A percentile compares a stretch with the other conserved stretches of the same genome.
Evolutionary conservation across 495 filamentous ascomycete species (phyloP).

Genomic region (Margaritispora aquatica): DNA sequence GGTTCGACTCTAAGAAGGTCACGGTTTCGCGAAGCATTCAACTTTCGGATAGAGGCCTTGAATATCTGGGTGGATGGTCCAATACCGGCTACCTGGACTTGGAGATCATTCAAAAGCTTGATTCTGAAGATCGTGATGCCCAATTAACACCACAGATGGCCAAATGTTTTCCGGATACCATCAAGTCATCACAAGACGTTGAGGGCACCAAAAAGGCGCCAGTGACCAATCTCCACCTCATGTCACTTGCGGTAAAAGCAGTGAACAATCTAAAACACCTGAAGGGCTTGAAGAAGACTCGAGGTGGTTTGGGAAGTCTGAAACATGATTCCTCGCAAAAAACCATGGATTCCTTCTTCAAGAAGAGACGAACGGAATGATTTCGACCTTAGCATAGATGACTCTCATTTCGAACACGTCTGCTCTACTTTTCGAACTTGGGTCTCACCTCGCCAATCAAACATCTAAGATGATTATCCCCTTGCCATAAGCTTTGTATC

Average conservation of each 20-base stretch:
- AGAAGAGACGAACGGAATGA: slow-evolving; percentile 36
- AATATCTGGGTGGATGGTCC: slow-evolving; percentile 50
- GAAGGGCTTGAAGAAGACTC: slow-evolving; percentile 62
- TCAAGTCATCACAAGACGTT: background rate
- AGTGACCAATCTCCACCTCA: background rate
- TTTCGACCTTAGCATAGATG: too few relatives aligned
- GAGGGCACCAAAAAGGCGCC: background rate
- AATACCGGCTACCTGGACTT: slow-evolving; percentile 60
- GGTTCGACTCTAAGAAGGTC: slow-evolving; percentile 39
- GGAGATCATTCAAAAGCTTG: slow-evolving; percentile 24
- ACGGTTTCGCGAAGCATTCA: slow-evolving; percentile 18
- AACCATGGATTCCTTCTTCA: slow-evolving; percentile 73
- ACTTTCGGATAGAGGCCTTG: slow-evolving; percentile 7
- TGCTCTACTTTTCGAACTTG: too few relatives aligned
- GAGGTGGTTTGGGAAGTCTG: slow-evolving; percentile 70
- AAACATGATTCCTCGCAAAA: slow-evolving; percentile 65
- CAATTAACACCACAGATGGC: background rate
- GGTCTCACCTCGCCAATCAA: too few relatives aligned
- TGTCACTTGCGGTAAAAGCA: slow-evolving; percentile 35
- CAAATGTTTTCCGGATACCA: background rate
- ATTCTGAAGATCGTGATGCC: background rate
- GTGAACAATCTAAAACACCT: slow-evolving; percentile 66
- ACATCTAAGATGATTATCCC: too few relatives aligned
- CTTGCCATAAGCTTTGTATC: too few relatives aligned
- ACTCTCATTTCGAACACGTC: too few relatives aligned